phyloP scores from a whole-genome alignment of 2,329 filamentous ascomycete species.

The Dactylellina leptospora region DNA sequence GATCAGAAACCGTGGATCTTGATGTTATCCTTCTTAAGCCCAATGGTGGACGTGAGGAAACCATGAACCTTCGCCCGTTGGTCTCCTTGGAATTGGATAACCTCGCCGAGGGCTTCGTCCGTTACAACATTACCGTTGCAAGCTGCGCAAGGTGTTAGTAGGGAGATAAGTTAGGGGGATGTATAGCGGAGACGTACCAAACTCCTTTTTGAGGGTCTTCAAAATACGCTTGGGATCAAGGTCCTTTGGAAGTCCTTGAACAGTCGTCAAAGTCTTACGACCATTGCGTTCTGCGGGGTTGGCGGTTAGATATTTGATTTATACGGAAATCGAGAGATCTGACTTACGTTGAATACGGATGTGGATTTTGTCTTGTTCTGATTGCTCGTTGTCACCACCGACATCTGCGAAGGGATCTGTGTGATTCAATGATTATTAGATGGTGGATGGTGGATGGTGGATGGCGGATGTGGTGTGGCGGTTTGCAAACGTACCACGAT shows the following conservation, averaged over 20 bases:
- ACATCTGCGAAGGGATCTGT: conserved; percentile 99
- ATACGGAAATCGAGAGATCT: conserved; percentile 3
- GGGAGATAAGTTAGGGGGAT: neutral
- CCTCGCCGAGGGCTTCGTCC: conserved; percentile 96
- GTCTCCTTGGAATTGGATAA: conserved; percentile 99
- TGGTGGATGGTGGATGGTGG: conserved; percentile 4
- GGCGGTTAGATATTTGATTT: neutral
- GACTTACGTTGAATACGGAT: conserved; percentile 97
- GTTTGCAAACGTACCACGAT: conserved; percentile 76
- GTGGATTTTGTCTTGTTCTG: conserved; percentile 87
- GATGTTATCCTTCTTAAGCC: conserved; percentile 15
- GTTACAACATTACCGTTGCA: conserved; percentile 99
- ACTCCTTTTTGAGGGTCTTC: conserved; percentile 99
- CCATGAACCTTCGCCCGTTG: conserved; percentile 99
- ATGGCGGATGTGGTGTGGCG: conserved; percentile 22
- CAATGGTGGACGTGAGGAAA: conserved; percentile 65
- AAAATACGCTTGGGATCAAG: conserved; percentile 99
- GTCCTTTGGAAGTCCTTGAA: conserved; percentile 98
- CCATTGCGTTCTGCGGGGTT: conserved; percentile 89
- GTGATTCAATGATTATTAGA: conserved; percentile 48
- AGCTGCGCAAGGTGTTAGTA: conserved; percentile 66
- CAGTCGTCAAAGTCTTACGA: conserved; percentile 99
- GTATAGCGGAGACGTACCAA: conserved; percentile 69
- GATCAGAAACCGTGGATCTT: conserved; percentile 52
- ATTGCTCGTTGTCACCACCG: conserved; percentile 97